Percentiles rank a stretch among this genome's conserved stretches.
Evolutionary conservation across 2,329 filamentous ascomycete genomes (phyloP).

Genomic region (Neofusicoccum parvum): DNA sequence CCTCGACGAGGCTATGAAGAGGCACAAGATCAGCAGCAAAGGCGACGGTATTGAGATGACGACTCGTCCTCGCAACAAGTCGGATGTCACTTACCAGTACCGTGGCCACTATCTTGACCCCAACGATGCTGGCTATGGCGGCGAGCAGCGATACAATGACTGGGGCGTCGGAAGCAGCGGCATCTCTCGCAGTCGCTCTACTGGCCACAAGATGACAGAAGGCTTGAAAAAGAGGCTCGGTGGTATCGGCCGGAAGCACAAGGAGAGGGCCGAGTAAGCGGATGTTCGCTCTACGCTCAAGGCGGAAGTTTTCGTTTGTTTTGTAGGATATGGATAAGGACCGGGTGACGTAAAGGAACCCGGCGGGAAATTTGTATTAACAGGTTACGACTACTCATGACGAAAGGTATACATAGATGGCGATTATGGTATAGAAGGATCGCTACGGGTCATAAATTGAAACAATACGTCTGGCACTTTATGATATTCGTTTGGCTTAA

Average conservation of each 20-base stretch:
- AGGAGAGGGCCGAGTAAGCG: conserved; percentile 6
- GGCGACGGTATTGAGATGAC: conserved; percentile 49
- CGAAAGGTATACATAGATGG: neutral
- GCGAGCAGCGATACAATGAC: conserved; percentile 23
- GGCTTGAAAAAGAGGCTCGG: conserved; percentile 52
- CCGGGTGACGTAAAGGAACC: neutral
- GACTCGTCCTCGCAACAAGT: conserved; percentile 41
- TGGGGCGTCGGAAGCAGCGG: conserved; percentile 28
- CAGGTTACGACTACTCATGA: conserved; percentile 3
- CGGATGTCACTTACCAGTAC: conserved; percentile 37
- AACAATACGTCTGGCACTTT: neutral
- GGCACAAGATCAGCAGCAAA: conserved; percentile 50
- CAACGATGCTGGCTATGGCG: conserved; percentile 31
- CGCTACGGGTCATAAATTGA: neutral
- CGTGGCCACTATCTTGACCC: conserved; percentile 34
- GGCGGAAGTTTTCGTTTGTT: neutral
- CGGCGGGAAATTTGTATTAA: conserved; percentile 6
- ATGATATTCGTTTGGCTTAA: no score
- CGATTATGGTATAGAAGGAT: neutral
- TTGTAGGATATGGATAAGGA: conserved; percentile 6
- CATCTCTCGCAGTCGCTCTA: conserved; percentile 39
- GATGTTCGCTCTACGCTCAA: neutral
- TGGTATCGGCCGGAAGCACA: conserved; percentile 44
- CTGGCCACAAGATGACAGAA: conserved; percentile 38
- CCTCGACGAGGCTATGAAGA: conserved; percentile 68